Percentiles rank a stretch among this genome's conserved stretches.
Evolutionary conservation across 202 grass and related monocot species (phyloP).

Genomic region (Brachypodium distachyon): DNA sequence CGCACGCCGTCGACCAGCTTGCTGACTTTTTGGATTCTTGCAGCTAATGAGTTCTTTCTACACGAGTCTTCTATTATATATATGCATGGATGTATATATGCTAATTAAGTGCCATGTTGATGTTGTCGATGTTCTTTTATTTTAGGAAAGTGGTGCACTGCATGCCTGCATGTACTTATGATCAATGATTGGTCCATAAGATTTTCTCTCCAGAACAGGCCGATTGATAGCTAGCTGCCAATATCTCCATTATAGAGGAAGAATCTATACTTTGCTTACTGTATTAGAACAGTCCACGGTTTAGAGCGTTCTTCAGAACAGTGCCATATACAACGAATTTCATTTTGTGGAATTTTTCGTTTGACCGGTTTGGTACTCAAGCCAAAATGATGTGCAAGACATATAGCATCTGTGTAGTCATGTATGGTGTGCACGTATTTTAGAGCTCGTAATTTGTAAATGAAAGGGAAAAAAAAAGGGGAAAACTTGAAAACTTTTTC

Average conservation of each 20-base stretch:
- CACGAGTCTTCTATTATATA: neutral
- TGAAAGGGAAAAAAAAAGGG: no score
- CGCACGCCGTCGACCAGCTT: neutral
- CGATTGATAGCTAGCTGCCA: neutral
- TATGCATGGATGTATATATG: no score
- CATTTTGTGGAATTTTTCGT: neutral
- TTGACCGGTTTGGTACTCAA: neutral
- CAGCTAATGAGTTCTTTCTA: neutral
- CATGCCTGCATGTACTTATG: neutral
- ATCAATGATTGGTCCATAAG: neutral
- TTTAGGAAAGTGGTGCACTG: neutral
- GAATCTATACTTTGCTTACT: neutral
- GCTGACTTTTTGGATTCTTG: neutral
- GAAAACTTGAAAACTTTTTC: no score
- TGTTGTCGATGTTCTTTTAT: neutral
- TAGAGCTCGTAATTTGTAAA: no score
- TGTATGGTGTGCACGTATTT: neutral
- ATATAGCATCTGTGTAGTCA: neutral
- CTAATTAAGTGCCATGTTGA: no score
- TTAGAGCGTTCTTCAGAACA: neutral
- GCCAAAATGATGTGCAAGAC: neutral
- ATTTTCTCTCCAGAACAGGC: neutral
- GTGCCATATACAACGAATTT: neutral
- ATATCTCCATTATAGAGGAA: constrained; percentile 2
- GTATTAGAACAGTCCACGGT: neutral